Evolutionary conservation across 2,329 filamentous ascomycete genomes (phyloP), one percentile per base, ranked within the genome.

Genomic region (Rhinocladiella mackenziei): DNA sequence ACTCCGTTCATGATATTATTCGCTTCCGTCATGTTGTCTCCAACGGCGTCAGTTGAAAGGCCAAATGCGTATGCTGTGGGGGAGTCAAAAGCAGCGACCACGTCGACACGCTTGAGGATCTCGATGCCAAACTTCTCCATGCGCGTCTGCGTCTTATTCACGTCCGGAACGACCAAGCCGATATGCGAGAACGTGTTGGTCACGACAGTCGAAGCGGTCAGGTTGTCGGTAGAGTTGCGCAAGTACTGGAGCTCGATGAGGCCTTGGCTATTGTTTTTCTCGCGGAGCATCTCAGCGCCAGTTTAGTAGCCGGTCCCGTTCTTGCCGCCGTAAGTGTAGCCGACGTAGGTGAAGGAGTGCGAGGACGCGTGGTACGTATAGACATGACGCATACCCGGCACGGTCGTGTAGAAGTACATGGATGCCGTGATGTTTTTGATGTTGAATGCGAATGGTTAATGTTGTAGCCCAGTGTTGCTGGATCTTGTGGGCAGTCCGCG

Each of bases 241-340:
- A 26, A 26, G 23, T 26, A 26, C 23, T 26, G 23, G 23, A 26
- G 11, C 23, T 26, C 23, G 7, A 26, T 7, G 23, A 26, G 23
- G 7, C 23, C 23, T 7, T 11, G 7, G 11, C 7, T 11, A 11
- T 26, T 26, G 49, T 61, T 64, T 58, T 67, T 66, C 29, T 65
- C 56, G 5, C 58, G 53, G 14, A 50, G 38, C 31, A 67, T 51
- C 48, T 67, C 63, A 4, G 39, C 53, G 13, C 58, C 56, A 2
- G 61, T 65, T 52, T 67, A 64, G 41, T 60, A 66, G 8, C 61
- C 65, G 3, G 60, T 64, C 13, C 65, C 65, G 48, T 65, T 67
- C 31, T 57, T 56, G 13, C 65, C 64, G 39, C 63, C 65, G 30
- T 63, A 60, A 17, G 58, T 52, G 44, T 67, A 61, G 28, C 57